A percentile compares a stretch with the other conserved stretches of the same genome.
Conservation (phyloP, 192 early-diverging fungal species). For the Coemansia sp. region DNA sequence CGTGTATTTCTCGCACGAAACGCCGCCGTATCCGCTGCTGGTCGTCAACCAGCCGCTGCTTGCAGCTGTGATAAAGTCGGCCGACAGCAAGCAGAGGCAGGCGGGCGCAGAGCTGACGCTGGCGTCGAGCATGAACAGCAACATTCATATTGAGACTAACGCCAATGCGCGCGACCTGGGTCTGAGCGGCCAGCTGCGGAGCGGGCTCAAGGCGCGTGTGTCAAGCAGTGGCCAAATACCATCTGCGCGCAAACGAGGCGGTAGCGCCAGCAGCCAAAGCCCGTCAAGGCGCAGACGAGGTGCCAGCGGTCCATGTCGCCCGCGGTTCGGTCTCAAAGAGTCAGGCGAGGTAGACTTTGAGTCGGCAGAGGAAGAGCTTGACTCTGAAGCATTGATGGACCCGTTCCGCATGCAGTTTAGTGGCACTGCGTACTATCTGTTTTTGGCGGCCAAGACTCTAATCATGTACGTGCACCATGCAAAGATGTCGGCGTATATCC, state of each 20-base stretch:
- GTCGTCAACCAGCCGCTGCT: constrained; percentile 43
- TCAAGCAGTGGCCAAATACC: neutral
- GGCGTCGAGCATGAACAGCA: constrained; percentile 53
- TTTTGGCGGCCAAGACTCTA: constrained; percentile 53
- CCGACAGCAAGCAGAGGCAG: constrained; percentile 8
- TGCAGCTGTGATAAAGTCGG: constrained; percentile 22
- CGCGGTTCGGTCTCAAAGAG: constrained; percentile 12
- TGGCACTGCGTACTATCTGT: constrained; percentile 47
- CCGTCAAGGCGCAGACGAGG: neutral
- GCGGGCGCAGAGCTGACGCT: constrained; percentile 45
- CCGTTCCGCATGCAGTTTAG: constrained; percentile 51
- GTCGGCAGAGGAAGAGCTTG: constrained; percentile 18
- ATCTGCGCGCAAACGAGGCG: neutral
- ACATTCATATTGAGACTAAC: constrained; percentile 56
- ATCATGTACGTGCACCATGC: constrained; percentile 57
- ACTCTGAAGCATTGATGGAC: constrained; percentile 12
- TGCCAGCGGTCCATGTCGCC: constrained; percentile 15
- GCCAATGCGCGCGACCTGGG: constrained; percentile 34
- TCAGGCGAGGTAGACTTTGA: constrained; percentile 39
- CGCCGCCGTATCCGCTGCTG: constrained; percentile 51
- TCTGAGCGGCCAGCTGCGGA: neutral
- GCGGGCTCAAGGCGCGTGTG: neutral
- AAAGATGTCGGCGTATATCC: constrained; percentile 50
- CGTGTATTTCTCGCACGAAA: constrained; percentile 45
- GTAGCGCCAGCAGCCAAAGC: constrained; percentile 6